A percentile compares a stretch with the other conserved stretches of the same genome.
Conservation (phyloP, 1,284 basidiomycete species). For the Ustilago loliicola region DNA sequence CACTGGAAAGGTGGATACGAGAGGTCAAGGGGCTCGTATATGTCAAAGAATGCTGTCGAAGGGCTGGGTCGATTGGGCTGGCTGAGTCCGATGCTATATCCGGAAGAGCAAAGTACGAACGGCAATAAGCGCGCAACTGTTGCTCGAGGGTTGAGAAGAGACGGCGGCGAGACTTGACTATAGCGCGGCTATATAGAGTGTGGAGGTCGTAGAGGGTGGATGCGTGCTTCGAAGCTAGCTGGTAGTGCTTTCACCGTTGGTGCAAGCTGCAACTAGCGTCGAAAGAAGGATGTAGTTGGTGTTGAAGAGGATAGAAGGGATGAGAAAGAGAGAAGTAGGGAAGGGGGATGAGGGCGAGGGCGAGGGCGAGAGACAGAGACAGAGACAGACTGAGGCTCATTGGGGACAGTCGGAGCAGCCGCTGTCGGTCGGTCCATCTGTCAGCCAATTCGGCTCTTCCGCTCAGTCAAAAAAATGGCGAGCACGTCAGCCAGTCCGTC, state of each 20-base stretch:
- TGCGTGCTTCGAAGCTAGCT: neutral
- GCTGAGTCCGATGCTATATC: neutral
- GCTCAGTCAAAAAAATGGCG: constrained; percentile 2
- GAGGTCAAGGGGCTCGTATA: neutral
- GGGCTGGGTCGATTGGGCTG: neutral
- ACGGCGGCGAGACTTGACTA: neutral
- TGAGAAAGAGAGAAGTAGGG: neutral
- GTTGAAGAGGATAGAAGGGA: neutral
- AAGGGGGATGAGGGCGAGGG: neutral
- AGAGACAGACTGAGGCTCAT: neutral
- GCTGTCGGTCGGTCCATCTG: neutral
- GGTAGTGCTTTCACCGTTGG: neutral
- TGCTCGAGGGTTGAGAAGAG: no score
- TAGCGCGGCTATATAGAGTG: neutral
- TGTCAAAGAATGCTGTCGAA: neutral
- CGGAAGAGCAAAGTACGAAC: neutral
- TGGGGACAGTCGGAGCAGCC: neutral
- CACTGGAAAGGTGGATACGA: neutral
- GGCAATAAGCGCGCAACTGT: neutral
- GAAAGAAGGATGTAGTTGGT: neutral
- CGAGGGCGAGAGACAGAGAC: neutral
- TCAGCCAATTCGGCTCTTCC: constrained; percentile 1
- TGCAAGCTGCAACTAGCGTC: neutral
- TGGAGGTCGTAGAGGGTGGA: neutral
- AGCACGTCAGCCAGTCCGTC: neutral